Conservation (phyloP, 306 rosid genomes). For the Vicia sativa region DNA sequence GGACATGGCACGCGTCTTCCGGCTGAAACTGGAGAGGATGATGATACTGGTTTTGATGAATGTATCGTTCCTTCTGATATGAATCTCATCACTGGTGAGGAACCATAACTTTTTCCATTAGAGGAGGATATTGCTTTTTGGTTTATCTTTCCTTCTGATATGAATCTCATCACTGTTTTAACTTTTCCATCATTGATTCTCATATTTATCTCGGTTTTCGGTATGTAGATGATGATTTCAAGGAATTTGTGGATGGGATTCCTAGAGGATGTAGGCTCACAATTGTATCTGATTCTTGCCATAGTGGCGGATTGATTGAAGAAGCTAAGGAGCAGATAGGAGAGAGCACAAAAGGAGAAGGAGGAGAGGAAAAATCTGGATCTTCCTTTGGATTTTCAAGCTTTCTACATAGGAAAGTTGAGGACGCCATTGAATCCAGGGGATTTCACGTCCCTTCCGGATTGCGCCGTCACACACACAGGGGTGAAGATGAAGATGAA, state of each 20-base stretch:
- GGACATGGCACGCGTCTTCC: slow-evolving; percentile 99
- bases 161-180: too few species aligned
- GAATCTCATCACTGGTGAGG: slow-evolving; percentile 90
- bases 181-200: not conserved
- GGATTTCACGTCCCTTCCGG: slow-evolving; percentile 72
- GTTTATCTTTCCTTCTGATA: too few species aligned
- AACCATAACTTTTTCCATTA: too few species aligned
- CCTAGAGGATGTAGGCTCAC: slow-evolving; percentile 72
- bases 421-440: slow-evolving; percentile 64
- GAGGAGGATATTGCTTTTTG: too few species aligned
- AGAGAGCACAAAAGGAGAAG: slow-evolving; percentile 62
- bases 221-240: slow-evolving; percentile 88
- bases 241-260: slow-evolving; percentile 63
- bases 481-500: slow-evolving; percentile 49
- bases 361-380: slow-evolving; percentile 36
- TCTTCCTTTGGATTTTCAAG: slow-evolving; percentile 59
- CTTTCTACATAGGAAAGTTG: slow-evolving; percentile 61
- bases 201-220: not conserved
- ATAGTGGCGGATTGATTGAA: slow-evolving; percentile 84
- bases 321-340: slow-evolving; percentile 85
- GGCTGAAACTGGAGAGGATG: slow-evolving; percentile 95
- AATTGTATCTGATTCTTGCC: slow-evolving; percentile 93
- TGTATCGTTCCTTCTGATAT: slow-evolving; percentile 92
- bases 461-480: slow-evolving; percentile 33
- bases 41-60: slow-evolving; percentile 94